phyloP scores from a whole-genome alignment of 768 basidiomycete genomes.

The Trametes elegans region DNA sequence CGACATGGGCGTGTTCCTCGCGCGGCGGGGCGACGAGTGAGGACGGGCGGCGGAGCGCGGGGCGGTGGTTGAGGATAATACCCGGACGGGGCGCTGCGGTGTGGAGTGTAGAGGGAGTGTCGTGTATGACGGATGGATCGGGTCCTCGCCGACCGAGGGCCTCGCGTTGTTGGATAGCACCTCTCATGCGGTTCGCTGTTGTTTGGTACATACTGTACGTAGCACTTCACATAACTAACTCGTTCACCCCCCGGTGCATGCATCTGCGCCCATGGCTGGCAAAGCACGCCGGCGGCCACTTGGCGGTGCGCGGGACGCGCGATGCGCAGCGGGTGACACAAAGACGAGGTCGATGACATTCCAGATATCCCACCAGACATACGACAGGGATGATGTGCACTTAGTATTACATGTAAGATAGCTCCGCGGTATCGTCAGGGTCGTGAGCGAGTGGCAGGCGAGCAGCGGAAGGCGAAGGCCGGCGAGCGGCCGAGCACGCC shows the following conservation, averaged over 20 bases:
- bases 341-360: neutral
- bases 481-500: too few species aligned
- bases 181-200: neutral
- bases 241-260: too few species aligned
- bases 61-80: too few species aligned
- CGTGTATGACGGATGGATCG: neutral
- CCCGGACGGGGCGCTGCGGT: too few species aligned
- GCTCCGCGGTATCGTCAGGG: constrained; percentile 8
- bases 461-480: too few species aligned
- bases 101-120: too few species aligned
- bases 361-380: neutral
- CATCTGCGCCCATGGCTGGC: neutral
- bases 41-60: too few species aligned
- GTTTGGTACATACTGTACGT: neutral
- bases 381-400: constrained; percentile 1
- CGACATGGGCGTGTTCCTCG: constrained; percentile 42
- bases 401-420: constrained; percentile 12
- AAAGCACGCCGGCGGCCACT: neutral
- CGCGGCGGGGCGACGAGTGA: constrained; percentile 35
- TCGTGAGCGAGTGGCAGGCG: neutral
- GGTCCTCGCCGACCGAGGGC: neutral
- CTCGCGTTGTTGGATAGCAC: neutral
- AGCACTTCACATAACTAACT: too few species aligned
- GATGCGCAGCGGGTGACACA: neutral
- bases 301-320: neutral